Evolutionary conservation across 108 stramenopile species (phyloP), one percentile per base, ranked within the genome.

Genomic region (Parietichytrium sp.): DNA sequence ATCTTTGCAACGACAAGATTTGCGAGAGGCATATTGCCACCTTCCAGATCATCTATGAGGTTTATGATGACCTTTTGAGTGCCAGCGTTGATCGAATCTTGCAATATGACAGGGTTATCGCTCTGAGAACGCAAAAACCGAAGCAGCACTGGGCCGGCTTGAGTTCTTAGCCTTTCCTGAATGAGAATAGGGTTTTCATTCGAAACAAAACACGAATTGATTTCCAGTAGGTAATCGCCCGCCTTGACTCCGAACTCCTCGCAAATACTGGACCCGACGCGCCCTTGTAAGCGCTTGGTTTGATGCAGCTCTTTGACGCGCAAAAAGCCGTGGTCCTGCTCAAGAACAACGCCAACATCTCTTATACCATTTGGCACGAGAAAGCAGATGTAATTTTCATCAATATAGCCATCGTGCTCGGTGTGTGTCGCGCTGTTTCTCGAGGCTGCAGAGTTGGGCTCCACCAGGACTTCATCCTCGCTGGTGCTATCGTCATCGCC

Each of bases 21-120:
- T 33, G 38, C 45, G 20, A 72, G 61, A 6, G 61, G 61, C 61
- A 72, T 72, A 45, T 72, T 42, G 3, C 61, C 61, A 25, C 20
- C 42, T 6, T 72, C 61, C 2, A 72, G 61, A n/a, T 72, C 61
- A 25, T 72, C 61, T 6, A 72, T 72, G 38, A 72, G 12, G 33
- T 72, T 72, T 33, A 72, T 45, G 61, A 72, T 72, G 0, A 72
- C 61, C 61, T 72, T 72, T 27, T 72, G 61, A n/a, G 61, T 72
- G 10, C 61, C 61, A 8, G 45, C 6, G 20, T 6, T 72, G 15
- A 72, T 33, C 13, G 61, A 72, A 42, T 72, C 61, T 20, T 72
- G 61, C 20, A 72, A 27, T 16, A 72, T 72, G n/a, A 45, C 61
- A 7, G 61, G 61, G 23, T 72, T 72, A 12, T 72, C 38, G 61